These are phyloP conservation scores for Neurospora tetraspora DNA, from an alignment of 495 filamentous ascomycete genomes.

Conservation along the genomic window DNA sequence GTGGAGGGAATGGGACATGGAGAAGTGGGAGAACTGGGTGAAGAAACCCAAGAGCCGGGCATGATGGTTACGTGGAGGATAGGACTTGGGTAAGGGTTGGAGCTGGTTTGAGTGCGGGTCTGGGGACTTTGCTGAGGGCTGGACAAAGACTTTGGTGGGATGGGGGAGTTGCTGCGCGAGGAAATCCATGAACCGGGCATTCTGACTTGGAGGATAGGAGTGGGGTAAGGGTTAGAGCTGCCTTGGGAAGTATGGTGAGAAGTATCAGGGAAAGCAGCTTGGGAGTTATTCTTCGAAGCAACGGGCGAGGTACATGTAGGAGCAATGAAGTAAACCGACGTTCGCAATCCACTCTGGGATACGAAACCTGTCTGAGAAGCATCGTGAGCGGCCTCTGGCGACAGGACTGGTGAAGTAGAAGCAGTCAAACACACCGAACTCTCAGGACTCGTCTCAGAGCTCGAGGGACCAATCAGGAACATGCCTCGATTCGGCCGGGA, in stretches of 20 bases:
- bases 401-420: accelerated
- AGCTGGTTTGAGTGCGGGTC: background rate
- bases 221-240: background rate
- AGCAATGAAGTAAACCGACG: background rate
- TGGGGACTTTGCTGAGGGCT: background rate
- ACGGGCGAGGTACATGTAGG: background rate
- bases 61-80: background rate
- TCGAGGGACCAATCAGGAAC: background rate
- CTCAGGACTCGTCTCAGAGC: background rate
- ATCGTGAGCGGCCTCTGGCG: background rate
- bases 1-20: too few relatives aligned
- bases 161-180: background rate
- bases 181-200: background rate
- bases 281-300: background rate
- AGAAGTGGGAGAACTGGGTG: background rate
- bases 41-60: background rate
- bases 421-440: background rate
- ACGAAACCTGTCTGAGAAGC: background rate
- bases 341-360: background rate
- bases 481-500: background rate
- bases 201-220: background rate
- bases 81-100: background rate
- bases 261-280: background rate
- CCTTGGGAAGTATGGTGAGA: too few relatives aligned
- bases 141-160: background rate